Conservation (phyloP, 805 yeast species). For the Cyberlindnera mrakii region DNA sequence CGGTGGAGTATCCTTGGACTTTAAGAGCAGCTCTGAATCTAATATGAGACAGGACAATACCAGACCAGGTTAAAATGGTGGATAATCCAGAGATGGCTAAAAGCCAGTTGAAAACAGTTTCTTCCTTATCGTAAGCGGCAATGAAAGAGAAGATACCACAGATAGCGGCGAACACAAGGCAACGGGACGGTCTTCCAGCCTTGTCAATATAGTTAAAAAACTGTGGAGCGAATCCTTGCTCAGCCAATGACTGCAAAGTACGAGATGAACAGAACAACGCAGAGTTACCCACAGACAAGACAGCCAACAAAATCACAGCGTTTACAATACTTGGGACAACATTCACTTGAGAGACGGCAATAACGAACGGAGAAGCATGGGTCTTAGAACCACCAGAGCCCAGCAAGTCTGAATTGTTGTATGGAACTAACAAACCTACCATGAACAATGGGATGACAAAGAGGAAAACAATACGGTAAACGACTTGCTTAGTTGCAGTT, state of each 20-base stretch:
- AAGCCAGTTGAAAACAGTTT: conserved; percentile 57
- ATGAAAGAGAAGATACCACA: conserved; percentile 61
- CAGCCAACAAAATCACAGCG: conserved; percentile 67
- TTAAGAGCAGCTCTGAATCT: conserved; percentile 54
- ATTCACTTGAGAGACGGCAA: conserved; percentile 55
- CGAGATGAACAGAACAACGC: conserved; percentile 71
- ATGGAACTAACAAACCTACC: conserved; percentile 59
- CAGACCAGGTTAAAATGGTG: conserved; percentile 56
- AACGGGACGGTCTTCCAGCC: conserved; percentile 53
- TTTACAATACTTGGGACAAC: conserved; percentile 70
- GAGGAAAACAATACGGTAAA: conserved; percentile 57
- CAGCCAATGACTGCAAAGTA: conserved; percentile 60
- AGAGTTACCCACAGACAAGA: conserved; percentile 71
- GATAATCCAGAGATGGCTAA: conserved; percentile 57
- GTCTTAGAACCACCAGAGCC: conserved; percentile 47
- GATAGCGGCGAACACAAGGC: conserved; percentile 43
- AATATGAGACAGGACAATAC: conserved; percentile 50
- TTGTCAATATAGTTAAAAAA: conserved; percentile 46
- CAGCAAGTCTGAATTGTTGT: conserved; percentile 40
- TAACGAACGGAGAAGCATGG: conserved; percentile 67
- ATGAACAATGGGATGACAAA: conserved; percentile 48
- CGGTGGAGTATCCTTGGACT: conserved; percentile 44
- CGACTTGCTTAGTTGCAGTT: conserved; percentile 57
- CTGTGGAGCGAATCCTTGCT: conserved; percentile 63
- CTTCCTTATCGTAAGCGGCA: conserved; percentile 56